Evolutionary conservation across 768 basidiomycete species (phyloP), one percentile per base, ranked within the genome.

Genomic region (Phlebiopsis gigantea): DNA sequence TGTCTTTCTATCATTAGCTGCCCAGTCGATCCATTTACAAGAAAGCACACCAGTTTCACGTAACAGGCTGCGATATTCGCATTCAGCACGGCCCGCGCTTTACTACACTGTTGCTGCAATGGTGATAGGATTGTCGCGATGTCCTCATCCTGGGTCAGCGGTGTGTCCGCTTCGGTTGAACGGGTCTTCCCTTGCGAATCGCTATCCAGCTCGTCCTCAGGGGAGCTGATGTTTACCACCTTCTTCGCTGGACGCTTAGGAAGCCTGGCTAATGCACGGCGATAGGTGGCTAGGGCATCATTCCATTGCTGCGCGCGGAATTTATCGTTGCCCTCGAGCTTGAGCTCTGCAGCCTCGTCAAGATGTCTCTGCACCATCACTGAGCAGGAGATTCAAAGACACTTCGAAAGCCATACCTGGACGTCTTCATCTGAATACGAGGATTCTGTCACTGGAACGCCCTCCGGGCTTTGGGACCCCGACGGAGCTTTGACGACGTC

Each of bases 11-110:
- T 19, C 24, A 25, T 25, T 19, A 52, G 55, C 55, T 22, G 25
- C 7, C 14, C 1, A 21, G 9, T 53, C 17, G 28, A 52, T 8
- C 19, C 15, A 14, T 12, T 1, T 7, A 15, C 22, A n/a, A 34
- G 15, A 31, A 19, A 21, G 64, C 85, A 66, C 64, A 90, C 93
- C 70, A 90, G 70, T 65, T 91, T 90, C 5, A 90, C 77, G 66
- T 85, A 76, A 63, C 93, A 95, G 51, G 93, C 94, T 0, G 80
- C 93, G 39, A 96, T 84, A 66, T 98, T 98, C n/a, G 88, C 86
- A 67, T 89, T 81, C 62, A 95, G 68, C 15, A 90, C 76, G 28
- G 92, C 84, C 53, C 90, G 79, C 24, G 79, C 75, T 63, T 83
- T 84, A 12, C 75, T 72, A 60, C 76, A 80, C 51, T 82, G 75